Evolutionary conservation across 2,329 filamentous ascomycete genomes (phyloP), one percentile per base, ranked within the genome.

Genomic region (Cordyceps cateniannulata): DNA sequence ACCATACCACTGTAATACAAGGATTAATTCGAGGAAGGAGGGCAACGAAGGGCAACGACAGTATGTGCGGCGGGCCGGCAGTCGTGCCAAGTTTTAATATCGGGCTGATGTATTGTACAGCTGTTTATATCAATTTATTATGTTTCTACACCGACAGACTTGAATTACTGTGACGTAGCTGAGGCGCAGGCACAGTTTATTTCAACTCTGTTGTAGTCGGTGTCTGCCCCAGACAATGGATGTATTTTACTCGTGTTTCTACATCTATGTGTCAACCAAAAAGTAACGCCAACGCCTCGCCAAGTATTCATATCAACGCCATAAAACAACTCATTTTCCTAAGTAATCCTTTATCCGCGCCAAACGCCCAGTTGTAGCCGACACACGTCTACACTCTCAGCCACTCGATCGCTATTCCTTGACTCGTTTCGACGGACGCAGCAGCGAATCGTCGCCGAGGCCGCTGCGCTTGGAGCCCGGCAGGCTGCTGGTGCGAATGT

Each of bases 381-480:
- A 29, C 5, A 4, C 27, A 5, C 27, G 27, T 29, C 27, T 4
- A 35, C 10, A 35, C 32, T 12, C 14, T 12, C 32, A 35, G 8
- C 32, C 32, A n/a, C 32, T 12, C 32, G 10, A 2, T 35, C 32
- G 32, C 32, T 35, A 35, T 35, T 88, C 85, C 70, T 87, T 89
- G 22, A 87, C 66, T 62, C 86, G 77, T 75, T 89, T 89, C 4
- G 76, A 75, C 0, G 84, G 83, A 40, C 85, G 75, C 49, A 86
- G 78, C n/a, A 96, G 70, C 20, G 78, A 78, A 57, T 97, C 93
- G 69, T 98, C 93, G 0, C 89, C 89, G 45, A 96, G 70, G 0
- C 90, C 93, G 65, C 89, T 93, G 62, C 93, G 81, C 77, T 98
- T 98, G 0, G 93, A 96, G 0, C 93, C 95, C 0, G 93, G 91